Conservation (phyloP, 1,284 basidiomycete genomes). For the Austroboletus niveus region DNA sequence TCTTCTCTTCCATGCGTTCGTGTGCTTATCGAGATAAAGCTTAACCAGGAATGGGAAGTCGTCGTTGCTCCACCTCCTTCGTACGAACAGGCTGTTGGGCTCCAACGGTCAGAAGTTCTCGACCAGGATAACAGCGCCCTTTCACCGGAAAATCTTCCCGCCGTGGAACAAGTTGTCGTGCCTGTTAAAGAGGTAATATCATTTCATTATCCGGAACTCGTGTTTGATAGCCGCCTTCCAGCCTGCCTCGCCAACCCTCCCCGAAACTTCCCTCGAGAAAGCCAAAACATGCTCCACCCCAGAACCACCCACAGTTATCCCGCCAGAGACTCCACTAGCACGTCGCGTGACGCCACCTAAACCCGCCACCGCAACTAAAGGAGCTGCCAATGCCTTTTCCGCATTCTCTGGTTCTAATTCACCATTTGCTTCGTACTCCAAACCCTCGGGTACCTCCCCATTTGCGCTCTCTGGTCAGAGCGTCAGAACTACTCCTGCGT, state of each 20-base stretch:
- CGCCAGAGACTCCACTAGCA: conserved; percentile 9
- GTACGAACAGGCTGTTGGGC: conserved; percentile 22
- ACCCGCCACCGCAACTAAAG: conserved; percentile 6
- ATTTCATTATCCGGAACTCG: neutral
- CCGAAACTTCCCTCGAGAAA: conserved; percentile 8
- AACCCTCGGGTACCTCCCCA: conserved; percentile 23
- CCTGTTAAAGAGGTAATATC: conserved; percentile 18
- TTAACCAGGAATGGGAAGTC: conserved; percentile 32
- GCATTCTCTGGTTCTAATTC: conserved; percentile 44
- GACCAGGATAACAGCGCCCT: conserved; percentile 8
- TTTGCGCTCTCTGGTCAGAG: conserved; percentile 18
- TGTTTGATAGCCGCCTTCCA: conserved; percentile 15
- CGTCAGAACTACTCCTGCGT: conserved; percentile 23
- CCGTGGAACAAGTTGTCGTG: conserved; percentile 1
- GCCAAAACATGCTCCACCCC: conserved; percentile 15
- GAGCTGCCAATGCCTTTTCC: conserved; percentile 37
- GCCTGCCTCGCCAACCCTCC: conserved; percentile 7
- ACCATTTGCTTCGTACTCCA: conserved; percentile 38
- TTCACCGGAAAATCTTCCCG: conserved; percentile 3
- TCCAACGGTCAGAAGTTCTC: conserved; percentile 11
- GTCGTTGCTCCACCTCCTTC: conserved; percentile 29
- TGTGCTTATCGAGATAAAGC: conserved; percentile 25
- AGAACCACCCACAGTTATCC: conserved; percentile 2
- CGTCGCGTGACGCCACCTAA: conserved; percentile 19
- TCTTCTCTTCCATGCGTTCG: conserved; percentile 1